Percentiles rank a stretch among this genome's conserved stretches.
phyloP scores from a whole-genome alignment of 352 stramenopile genomes.

The Thalassiosira ordinaria region DNA sequence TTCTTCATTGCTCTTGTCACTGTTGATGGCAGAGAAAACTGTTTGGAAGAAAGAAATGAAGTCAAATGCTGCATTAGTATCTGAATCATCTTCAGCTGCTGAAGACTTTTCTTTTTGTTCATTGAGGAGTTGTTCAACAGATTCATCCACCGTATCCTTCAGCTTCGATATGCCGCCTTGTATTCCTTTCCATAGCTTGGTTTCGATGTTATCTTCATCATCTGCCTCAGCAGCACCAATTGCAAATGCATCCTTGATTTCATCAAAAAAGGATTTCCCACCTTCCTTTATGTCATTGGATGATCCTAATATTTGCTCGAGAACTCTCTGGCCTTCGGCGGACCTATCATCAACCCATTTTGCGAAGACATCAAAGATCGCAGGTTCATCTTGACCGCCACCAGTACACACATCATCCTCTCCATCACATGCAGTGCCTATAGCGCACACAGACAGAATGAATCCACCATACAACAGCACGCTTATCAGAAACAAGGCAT shows the following conservation, averaged over 20 bases:
- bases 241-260: slow-evolving; percentile 24
- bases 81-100: neutral
- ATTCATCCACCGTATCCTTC: slow-evolving; percentile 1
- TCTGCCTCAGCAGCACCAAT: neutral
- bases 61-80: slow-evolving; percentile 2
- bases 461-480: neutral
- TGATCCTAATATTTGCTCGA: slow-evolving; percentile 6
- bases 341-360: slow-evolving; percentile 19
- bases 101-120: neutral
- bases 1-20: slow-evolving; percentile 12
- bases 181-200: slow-evolving; percentile 2
- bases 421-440: neutral
- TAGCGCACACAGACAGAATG: neutral
- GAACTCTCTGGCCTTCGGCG: slow-evolving; percentile 1
- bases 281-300: neutral
- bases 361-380: slow-evolving; percentile 12
- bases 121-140: neutral
- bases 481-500: neutral
- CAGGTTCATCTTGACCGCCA: neutral
- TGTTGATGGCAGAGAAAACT: neutral
- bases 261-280: slow-evolving; percentile 20
- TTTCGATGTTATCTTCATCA: neutral
- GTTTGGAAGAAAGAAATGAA: slow-evolving; percentile 8
- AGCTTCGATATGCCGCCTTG: neutral
- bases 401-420: neutral